Evolutionary conservation across 768 basidiomycete genomes (phyloP).

Genomic region (Collybia nuda): DNA sequence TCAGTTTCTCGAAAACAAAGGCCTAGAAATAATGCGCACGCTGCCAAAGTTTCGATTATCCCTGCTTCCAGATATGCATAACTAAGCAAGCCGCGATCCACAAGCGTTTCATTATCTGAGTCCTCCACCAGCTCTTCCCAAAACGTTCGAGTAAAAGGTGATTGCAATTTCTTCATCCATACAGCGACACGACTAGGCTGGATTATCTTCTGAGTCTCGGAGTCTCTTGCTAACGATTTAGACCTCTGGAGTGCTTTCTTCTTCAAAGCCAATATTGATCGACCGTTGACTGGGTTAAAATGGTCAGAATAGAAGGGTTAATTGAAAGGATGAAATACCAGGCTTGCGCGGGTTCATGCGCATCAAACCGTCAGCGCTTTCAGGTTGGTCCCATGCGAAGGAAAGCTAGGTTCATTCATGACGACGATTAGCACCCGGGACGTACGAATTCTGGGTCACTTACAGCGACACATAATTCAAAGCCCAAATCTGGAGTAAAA

Average conservation of each 20-base stretch:
- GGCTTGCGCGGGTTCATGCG: constrained; percentile 66
- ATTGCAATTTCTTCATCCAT: constrained; percentile 36
- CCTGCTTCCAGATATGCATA: constrained; percentile 70
- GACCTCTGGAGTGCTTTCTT: constrained; percentile 56
- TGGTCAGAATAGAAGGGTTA: neutral
- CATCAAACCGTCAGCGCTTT: constrained; percentile 66
- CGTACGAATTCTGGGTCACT: constrained; percentile 15
- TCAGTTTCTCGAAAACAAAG: too few relatives aligned
- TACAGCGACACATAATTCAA: constrained; percentile 67
- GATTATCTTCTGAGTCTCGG: constrained; percentile 48
- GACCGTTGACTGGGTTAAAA: constrained; percentile 45
- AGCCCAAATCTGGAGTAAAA: constrained; percentile 56
- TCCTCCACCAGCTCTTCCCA: constrained; percentile 59
- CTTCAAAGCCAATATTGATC: constrained; percentile 53
- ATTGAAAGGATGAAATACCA: constrained; percentile 29
- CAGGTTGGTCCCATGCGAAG: constrained; percentile 73
- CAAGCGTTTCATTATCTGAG: constrained; percentile 57
- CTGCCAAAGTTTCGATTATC: constrained; percentile 54
- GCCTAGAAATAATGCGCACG: too few relatives aligned
- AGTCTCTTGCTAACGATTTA: constrained; percentile 49
- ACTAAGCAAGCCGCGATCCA: constrained; percentile 60
- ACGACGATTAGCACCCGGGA: neutral
- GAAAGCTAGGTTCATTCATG: constrained; percentile 41
- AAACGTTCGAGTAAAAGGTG: constrained; percentile 55
- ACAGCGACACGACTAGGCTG: constrained; percentile 39